Percentiles rank a stretch among this genome's conserved stretches.
phyloP scores from a whole-genome alignment of 345 rosid genomes.

The Trapa bicornis region DNA sequence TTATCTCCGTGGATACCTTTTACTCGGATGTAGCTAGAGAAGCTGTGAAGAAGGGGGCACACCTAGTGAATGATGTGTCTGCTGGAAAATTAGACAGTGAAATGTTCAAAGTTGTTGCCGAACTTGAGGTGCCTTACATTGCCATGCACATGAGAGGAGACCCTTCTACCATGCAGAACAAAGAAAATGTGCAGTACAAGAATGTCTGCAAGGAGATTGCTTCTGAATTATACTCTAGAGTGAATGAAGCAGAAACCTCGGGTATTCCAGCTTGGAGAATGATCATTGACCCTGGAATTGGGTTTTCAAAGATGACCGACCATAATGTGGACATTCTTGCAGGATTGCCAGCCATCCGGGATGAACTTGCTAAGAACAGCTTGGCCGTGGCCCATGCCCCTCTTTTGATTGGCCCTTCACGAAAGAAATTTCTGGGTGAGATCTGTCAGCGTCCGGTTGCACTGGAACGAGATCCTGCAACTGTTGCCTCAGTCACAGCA shows the following conservation, averaged over 20 bases:
- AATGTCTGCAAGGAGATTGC: slow-evolving; percentile 67
- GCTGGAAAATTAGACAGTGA: slow-evolving; percentile 53
- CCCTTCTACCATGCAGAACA: slow-evolving; percentile 46
- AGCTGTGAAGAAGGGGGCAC: slow-evolving; percentile 70
- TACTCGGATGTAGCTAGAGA: slow-evolving; percentile 80
- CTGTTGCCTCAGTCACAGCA: slow-evolving; percentile 55
- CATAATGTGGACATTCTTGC: slow-evolving; percentile 61
- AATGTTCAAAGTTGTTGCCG: slow-evolving; percentile 43
- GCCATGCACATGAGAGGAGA: slow-evolving; percentile 45
- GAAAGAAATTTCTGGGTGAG: slow-evolving; percentile 82
- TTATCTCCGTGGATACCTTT: slow-evolving; percentile 73
- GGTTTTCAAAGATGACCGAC: slow-evolving; percentile 67
- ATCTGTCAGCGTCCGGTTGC: slow-evolving; percentile 49
- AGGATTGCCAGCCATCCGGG: slow-evolving; percentile 43
- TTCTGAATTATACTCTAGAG: slow-evolving; percentile 41
- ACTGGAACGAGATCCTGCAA: slow-evolving; percentile 77
- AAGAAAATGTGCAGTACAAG: slow-evolving; percentile 50
- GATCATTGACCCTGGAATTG: slow-evolving; percentile 76
- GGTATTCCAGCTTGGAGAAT: slow-evolving; percentile 94
- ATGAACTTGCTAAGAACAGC: slow-evolving; percentile 58
- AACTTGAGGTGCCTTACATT: slow-evolving; percentile 59
- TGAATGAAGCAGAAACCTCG: slow-evolving; percentile 53
- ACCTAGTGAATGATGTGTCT: slow-evolving; percentile 74
- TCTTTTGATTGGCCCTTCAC: slow-evolving; percentile 65
- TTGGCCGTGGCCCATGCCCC: slow-evolving; percentile 62